phyloP scores from a whole-genome alignment of 1,284 basidiomycete genomes.

The Vanrija pseudolonga region DNA sequence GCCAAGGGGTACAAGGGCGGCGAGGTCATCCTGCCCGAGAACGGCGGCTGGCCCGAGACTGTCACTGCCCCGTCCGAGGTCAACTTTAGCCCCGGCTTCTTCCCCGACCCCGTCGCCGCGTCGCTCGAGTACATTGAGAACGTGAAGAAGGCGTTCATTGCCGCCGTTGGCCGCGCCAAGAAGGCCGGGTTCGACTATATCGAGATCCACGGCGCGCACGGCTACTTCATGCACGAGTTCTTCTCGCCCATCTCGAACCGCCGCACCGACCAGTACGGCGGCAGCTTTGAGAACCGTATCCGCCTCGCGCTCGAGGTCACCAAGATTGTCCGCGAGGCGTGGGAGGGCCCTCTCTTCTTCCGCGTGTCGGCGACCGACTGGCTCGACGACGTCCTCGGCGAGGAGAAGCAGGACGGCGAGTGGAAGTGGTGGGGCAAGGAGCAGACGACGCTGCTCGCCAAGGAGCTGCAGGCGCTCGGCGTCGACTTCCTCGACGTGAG shows the following conservation, averaged over 20 bases:
- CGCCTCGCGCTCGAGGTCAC: conserved; percentile 63
- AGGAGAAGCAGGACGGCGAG: conserved; percentile 49
- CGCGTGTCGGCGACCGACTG: conserved; percentile 72
- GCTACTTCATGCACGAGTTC: conserved; percentile 63
- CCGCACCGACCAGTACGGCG: conserved; percentile 68
- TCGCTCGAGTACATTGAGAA: conserved; percentile 57
- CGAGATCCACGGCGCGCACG: conserved; percentile 70
- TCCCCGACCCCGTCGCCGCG: conserved; percentile 59
- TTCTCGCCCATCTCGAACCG: conserved; percentile 66
- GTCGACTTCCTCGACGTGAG: conserved; percentile 69
- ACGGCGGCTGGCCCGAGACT: conserved; percentile 66
- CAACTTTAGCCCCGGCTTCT: conserved; percentile 53
- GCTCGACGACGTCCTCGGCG: conserved; percentile 56
- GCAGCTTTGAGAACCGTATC: conserved; percentile 66
- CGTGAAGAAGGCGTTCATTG: conserved; percentile 63
- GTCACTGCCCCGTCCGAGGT: conserved; percentile 58
- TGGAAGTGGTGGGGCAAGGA: conserved; percentile 58
- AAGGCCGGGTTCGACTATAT: conserved; percentile 72
- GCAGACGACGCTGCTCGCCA: conserved; percentile 62
- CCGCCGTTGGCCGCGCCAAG: conserved; percentile 63
- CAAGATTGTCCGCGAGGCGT: conserved; percentile 56
- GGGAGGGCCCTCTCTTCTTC: conserved; percentile 69
- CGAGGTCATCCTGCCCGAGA: conserved; percentile 48
- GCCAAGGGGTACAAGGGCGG: conserved; percentile 36
- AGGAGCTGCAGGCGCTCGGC: conserved; percentile 59